A percentile compares a stretch with the other conserved stretches of the same genome.
Conservation (phyloP, 2,329 filamentous ascomycete genomes). For the Venturia oleaginea region DNA sequence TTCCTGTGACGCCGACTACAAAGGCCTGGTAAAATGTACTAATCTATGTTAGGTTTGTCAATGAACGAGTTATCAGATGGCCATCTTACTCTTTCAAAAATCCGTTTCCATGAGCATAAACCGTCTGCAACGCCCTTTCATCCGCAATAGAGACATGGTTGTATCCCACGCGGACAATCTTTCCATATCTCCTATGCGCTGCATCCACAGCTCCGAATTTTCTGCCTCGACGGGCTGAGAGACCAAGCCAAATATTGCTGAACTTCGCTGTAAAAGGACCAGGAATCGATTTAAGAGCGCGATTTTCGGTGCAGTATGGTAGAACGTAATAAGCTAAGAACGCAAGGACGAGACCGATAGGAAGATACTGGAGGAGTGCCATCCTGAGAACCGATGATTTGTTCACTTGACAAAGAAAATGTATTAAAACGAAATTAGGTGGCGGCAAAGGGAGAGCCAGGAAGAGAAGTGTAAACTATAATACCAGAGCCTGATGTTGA, state of each 20-base stretch:
- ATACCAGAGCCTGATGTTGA: neutral
- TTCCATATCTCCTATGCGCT: slow-evolving; percentile 65
- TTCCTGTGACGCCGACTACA: slow-evolving; percentile 71
- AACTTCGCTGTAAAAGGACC: slow-evolving; percentile 57
- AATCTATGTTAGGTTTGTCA: neutral
- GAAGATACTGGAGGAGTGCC: neutral
- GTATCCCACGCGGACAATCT: slow-evolving; percentile 74
- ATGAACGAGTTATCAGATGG: neutral
- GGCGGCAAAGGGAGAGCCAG: neutral
- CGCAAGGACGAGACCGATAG: neutral
- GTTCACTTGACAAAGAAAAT: neutral
- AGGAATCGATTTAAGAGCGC: slow-evolving; percentile 42
- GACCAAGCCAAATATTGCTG: slow-evolving; percentile 72
- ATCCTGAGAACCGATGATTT: neutral
- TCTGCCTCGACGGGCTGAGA: slow-evolving; percentile 50
- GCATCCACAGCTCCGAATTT: slow-evolving; percentile 50
- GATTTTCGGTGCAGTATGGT: slow-evolving; percentile 51
- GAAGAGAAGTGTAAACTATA: neutral
- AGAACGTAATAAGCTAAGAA: slow-evolving; percentile 46
- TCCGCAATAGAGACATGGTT: slow-evolving; percentile 77
- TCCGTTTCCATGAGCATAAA: slow-evolving; percentile 58
- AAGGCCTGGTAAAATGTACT: slow-evolving; percentile 87
- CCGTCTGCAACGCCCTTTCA: slow-evolving; percentile 59
- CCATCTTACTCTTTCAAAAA: slow-evolving; percentile 36
- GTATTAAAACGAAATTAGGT: neutral